phyloP scores from a whole-genome alignment of 805 yeast species.

The Wickerhamia fluorescens region DNA sequence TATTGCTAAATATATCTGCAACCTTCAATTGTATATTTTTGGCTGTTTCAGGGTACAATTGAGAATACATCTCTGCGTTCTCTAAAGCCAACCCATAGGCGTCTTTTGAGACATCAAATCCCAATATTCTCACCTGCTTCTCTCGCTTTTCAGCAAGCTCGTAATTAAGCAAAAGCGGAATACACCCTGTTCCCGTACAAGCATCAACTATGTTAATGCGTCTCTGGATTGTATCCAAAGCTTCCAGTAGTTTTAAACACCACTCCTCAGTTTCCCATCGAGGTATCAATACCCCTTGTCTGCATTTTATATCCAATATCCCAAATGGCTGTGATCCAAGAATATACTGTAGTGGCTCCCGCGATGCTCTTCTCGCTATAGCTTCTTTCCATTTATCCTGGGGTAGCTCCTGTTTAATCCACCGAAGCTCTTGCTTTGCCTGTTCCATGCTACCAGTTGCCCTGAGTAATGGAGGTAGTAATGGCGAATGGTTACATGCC shows the following conservation, averaged over 20 bases:
- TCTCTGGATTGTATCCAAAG: conserved; percentile 2
- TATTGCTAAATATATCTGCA: conserved; percentile 10
- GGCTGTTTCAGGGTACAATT: conserved; percentile 1
- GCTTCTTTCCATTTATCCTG: conserved; percentile 43
- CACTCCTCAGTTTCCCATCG: conserved; percentile 96
- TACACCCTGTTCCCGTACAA: conserved; percentile 88
- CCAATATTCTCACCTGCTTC: conserved; percentile 23
- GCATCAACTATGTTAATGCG: conserved; percentile 48
- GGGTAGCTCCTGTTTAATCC: conserved; percentile 60
- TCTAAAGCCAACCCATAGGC: conserved; percentile 47
- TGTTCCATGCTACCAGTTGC: conserved; percentile 23
- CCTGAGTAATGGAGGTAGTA: conserved; percentile 26
- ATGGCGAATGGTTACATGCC: conserved; percentile 19
- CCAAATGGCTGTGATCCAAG: conserved; percentile 88
- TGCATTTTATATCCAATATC: conserved; percentile 49
- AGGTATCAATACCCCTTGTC: conserved; percentile 71
- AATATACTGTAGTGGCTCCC: conserved; percentile 77
- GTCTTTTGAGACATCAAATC: conserved; percentile 47
- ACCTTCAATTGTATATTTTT: conserved; percentile 6
- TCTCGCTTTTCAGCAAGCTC: conserved; percentile 8
- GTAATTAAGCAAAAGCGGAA: conserved; percentile 47
- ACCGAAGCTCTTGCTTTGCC: conserved; percentile 53
- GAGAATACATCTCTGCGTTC: conserved; percentile 25
- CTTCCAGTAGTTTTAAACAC: conserved; percentile 41
- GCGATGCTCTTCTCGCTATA: conserved; percentile 41